Conservation (phyloP, 2,329 filamentous ascomycete genomes). For the Ceratocystis papillata region DNA sequence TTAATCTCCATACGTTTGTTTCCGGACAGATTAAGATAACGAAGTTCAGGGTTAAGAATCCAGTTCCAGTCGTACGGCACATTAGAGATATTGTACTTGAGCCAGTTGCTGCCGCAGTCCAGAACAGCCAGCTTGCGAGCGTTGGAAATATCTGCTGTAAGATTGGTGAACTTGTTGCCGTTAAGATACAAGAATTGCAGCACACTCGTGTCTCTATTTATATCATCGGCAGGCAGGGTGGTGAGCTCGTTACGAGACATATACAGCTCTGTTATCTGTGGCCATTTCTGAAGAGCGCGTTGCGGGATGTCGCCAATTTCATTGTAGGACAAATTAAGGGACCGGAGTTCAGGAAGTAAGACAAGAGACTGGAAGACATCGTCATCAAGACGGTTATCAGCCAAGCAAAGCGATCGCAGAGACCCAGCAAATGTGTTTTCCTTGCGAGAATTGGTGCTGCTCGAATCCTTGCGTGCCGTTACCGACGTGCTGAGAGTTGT, state of each 20-base stretch:
- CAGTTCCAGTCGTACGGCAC: slow-evolving; percentile 99
- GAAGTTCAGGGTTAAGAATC: slow-evolving; percentile 93
- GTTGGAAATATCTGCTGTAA: slow-evolving; percentile 89
- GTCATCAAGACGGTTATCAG: slow-evolving; percentile 88
- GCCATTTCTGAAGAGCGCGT: slow-evolving; percentile 78
- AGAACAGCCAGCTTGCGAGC: slow-evolving; percentile 84
- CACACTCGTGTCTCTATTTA: slow-evolving; percentile 40
- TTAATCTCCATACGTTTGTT: slow-evolving; percentile 95
- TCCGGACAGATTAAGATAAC: slow-evolving; percentile 90
- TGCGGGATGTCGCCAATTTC: slow-evolving; percentile 79
- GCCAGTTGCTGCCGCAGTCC: slow-evolving; percentile 85
- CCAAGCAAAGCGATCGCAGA: slow-evolving; percentile 71
- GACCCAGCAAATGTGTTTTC: slow-evolving; percentile 81
- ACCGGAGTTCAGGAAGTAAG: slow-evolving; percentile 67
- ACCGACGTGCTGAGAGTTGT: slow-evolving; percentile 38
- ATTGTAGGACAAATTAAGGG: slow-evolving; percentile 92
- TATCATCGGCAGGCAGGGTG: slow-evolving; percentile 78
- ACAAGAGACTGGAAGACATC: slow-evolving; percentile 90
- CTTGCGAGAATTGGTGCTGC: slow-evolving; percentile 59
- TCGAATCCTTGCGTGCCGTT: slow-evolving; percentile 74
- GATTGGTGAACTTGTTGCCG: slow-evolving; percentile 92
- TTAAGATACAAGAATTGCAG: slow-evolving; percentile 91
- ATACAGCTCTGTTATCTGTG: slow-evolving; percentile 81
- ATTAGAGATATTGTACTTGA: slow-evolving; percentile 98
- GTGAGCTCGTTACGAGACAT: slow-evolving; percentile 91